Percentiles rank a stretch among this genome's conserved stretches.
These are phyloP conservation scores for Ophiostoma himal-ulmi DNA, from an alignment of 2,329 filamentous ascomycete species.

Conservation along the genomic window DNA sequence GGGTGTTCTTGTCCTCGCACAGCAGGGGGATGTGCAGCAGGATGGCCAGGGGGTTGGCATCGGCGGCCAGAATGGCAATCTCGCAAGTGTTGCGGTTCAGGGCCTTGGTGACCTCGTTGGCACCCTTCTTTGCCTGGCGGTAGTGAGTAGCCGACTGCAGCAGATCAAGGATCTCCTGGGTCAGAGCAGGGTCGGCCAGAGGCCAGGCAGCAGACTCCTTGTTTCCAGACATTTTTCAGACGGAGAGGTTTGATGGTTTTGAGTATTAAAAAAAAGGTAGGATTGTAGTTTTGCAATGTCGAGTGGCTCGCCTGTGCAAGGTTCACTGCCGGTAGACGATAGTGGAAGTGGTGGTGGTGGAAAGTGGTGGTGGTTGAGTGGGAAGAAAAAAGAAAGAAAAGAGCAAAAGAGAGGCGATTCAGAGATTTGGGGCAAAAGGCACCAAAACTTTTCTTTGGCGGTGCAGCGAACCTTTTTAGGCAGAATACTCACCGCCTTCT, in stretches of 20 bases:
- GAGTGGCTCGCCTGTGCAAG: constrained; percentile 27
- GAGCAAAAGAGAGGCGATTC: not conserved
- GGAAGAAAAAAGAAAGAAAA: not conserved
- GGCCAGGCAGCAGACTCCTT: constrained; percentile 28
- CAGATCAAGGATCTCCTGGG: constrained; percentile 71
- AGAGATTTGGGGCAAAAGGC: not conserved
- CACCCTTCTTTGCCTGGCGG: constrained; percentile 81
- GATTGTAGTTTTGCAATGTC: constrained; percentile 15
- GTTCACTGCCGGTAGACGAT: constrained; percentile 26
- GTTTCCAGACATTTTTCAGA: constrained; percentile 24
- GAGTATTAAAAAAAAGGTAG: not conserved
- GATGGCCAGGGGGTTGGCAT: constrained; percentile 82
- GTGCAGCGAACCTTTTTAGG: not conserved
- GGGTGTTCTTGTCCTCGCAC: constrained; percentile 68
- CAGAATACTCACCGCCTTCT: constrained; percentile 1
- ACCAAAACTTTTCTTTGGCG: constrained; percentile 4
- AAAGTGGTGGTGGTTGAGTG: not conserved
- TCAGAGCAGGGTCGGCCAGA: constrained; percentile 28
- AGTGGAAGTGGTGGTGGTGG: not conserved
- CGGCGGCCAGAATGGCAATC: constrained; percentile 81
- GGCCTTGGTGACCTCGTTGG: constrained; percentile 81
- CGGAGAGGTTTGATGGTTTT: not conserved
- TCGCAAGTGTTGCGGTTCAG: constrained; percentile 87
- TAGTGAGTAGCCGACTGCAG: constrained; percentile 65
- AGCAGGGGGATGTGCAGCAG: constrained; percentile 84